Evolutionary conservation across 2,329 filamentous ascomycete genomes (phyloP), one percentile per base, ranked within the genome.

Genomic region (Sphaerulina populicola): DNA sequence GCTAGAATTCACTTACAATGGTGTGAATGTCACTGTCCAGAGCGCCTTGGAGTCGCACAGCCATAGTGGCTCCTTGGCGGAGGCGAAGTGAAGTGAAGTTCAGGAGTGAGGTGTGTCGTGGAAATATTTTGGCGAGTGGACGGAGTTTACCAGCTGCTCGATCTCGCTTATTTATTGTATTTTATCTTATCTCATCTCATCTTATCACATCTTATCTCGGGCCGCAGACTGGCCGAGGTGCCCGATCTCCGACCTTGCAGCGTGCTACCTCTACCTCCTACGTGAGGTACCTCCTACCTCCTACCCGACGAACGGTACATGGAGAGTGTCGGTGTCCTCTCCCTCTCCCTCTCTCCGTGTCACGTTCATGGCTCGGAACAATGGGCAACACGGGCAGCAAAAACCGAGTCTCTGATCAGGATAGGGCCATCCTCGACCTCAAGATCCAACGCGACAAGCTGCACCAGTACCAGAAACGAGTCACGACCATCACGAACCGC

Each of bases 361-460:
- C 18, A 18, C 18, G 12, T n/a, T 35, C 31, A 35, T 35, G 31
- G 31, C 31, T 10, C 10, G 6, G 12, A n/a, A 10, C 31, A 36
- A 86, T 86, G 83, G 83, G 83, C 42, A 85, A 85, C 67, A 70
- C 76, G 45, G 71, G 71, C 61, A 85, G 81, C 68, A 72, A 77
- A 50, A 76, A 79, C 64, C 85, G 81, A 68, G 80, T 86, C 55
- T 83, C 83, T 31, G 78, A 80, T 63, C 90, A 96, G 74, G 91
- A 97, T 73, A 89, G 88, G 90, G 91, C 91, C 54, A 96, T 97
- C 71, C 85, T 97, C 65, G 90, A 97, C 72, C 86, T 97, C 74
- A 97, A 97, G 75, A 88, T 82, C 71, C 91, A 97, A 74, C 90
- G 93, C 69, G 93, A 98, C 76, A 94, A 89, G 70, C 83, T 98